Evolutionary conservation across 2,329 filamentous ascomycete genomes (phyloP).

Genomic region (Rhynchosporium graminicola): DNA sequence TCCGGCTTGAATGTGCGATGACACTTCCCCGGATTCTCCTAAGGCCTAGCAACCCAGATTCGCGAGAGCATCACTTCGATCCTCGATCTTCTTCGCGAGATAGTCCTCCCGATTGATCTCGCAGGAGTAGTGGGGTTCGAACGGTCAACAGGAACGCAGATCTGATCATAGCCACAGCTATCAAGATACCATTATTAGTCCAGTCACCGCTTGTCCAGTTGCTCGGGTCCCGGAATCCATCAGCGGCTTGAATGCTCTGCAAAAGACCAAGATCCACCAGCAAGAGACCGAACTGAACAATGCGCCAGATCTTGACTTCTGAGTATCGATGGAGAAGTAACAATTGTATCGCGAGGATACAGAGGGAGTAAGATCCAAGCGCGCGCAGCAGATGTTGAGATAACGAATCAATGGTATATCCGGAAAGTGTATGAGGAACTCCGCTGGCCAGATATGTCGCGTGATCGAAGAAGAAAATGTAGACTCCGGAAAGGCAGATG

Average conservation of each 20-base stretch:
- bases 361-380: conserved; percentile 23
- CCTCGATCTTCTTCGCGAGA: no score
- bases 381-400: conserved; percentile 16
- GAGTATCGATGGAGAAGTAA: conserved; percentile 22
- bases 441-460: conserved; percentile 19
- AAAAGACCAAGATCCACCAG: conserved; percentile 24
- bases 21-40: no score
- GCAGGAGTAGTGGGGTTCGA: neutral
- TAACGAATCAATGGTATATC: conserved; percentile 10
- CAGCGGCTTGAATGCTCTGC: conserved; percentile 16
- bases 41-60: no score
- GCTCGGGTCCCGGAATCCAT: conserved; percentile 12
- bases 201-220: conserved; percentile 23
- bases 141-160: conserved; percentile 23
- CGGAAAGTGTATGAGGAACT: conserved; percentile 6
- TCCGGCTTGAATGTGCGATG: no score
- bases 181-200: conserved; percentile 28
- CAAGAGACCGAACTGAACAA: conserved; percentile 22
- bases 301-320: conserved; percentile 22
- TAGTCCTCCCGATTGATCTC: neutral
- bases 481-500: conserved; percentile 24
- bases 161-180: conserved; percentile 14
- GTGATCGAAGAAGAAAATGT: conserved; percentile 23
- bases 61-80: no score
- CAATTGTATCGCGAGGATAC: conserved; percentile 24